phyloP scores from a whole-genome alignment of 306 rosid genomes.

The Spatholobus suberectus region DNA sequence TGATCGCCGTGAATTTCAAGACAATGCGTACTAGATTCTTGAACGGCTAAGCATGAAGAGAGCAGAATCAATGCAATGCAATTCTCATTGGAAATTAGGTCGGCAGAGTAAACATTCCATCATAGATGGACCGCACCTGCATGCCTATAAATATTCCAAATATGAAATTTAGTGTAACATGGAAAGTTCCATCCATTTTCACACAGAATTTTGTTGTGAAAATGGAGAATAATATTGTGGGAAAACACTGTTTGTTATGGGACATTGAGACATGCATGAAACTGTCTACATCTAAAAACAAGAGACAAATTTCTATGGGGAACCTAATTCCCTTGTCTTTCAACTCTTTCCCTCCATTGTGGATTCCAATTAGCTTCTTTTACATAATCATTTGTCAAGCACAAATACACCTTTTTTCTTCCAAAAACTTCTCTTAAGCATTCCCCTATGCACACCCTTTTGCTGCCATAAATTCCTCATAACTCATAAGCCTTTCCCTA shows the following conservation, averaged over 20 bases:
- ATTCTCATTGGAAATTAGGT: background rate
- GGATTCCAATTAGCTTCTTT: conserved; percentile 47
- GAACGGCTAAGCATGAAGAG: background rate
- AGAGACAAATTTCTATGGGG: conserved; percentile 23
- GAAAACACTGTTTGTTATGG: conserved; percentile 16
- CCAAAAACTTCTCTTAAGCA: conserved; percentile 30
- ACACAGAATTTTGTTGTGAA: conserved; percentile 30
- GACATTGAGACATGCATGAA: background rate
- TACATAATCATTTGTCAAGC: conserved; percentile 17
- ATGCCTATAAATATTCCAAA: conserved; percentile 14
- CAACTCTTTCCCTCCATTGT: conserved; percentile 37
- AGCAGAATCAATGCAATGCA: conserved; percentile 27
- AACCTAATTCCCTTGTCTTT: conserved; percentile 47
- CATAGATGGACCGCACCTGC: conserved; percentile 30
- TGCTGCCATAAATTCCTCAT: conserved; percentile 33
- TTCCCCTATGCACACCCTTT: conserved; percentile 26
- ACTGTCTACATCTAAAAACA: background rate
- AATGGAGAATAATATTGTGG: conserved; percentile 43
- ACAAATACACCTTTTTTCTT: conserved; percentile 9
- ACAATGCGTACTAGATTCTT: conserved; percentile 20
- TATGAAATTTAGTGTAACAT: conserved; percentile 21
- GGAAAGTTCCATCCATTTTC: conserved; percentile 21
- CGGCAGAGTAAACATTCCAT: background rate
- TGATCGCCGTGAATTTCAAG: background rate
- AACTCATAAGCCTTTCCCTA: background rate